Evolutionary conservation across 108 stramenopile species (phyloP).

Genomic region (Skeletonema grethae): DNA sequence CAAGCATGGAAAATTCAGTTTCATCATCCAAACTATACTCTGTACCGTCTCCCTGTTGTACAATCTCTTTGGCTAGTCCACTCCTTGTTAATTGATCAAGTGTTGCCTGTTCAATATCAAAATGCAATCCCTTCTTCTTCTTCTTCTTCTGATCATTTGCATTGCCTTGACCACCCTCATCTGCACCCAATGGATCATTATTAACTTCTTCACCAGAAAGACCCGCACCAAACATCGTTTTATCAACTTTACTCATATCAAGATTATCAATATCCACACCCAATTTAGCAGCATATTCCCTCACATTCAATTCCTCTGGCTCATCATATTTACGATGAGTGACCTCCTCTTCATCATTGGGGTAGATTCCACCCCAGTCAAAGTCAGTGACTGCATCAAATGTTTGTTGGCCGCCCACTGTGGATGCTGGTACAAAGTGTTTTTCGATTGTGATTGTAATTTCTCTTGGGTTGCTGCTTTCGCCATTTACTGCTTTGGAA

Average conservation of each 20-base stretch:
- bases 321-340: constrained; percentile 66
- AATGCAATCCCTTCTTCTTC: constrained; percentile 23
- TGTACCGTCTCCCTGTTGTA: constrained; percentile 72
- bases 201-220: constrained; percentile 15
- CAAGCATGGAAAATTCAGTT: constrained; percentile 48
- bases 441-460: constrained; percentile 80
- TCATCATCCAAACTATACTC: constrained; percentile 63
- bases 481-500: constrained; percentile 13
- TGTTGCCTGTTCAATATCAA: constrained; percentile 63
- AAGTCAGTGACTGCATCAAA: constrained; percentile 60
- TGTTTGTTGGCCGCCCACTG: constrained; percentile 21
- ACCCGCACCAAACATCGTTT: constrained; percentile 80
- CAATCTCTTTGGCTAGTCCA: constrained; percentile 73
- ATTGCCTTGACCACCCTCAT: not conserved
- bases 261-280: constrained; percentile 91
- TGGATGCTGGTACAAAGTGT: constrained; percentile 31
- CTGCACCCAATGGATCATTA: not conserved
- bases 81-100: constrained; percentile 62
- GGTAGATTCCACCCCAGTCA: constrained; percentile 86
- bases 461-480: constrained; percentile 17
- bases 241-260: constrained; percentile 85
- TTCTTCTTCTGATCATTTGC: constrained; percentile 7
- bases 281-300: constrained; percentile 75
- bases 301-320: constrained; percentile 78
- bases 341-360: constrained; percentile 76